Evolutionary conservation across 2,329 filamentous ascomycete genomes (phyloP).

Genomic region (Penicillium sp.): DNA sequence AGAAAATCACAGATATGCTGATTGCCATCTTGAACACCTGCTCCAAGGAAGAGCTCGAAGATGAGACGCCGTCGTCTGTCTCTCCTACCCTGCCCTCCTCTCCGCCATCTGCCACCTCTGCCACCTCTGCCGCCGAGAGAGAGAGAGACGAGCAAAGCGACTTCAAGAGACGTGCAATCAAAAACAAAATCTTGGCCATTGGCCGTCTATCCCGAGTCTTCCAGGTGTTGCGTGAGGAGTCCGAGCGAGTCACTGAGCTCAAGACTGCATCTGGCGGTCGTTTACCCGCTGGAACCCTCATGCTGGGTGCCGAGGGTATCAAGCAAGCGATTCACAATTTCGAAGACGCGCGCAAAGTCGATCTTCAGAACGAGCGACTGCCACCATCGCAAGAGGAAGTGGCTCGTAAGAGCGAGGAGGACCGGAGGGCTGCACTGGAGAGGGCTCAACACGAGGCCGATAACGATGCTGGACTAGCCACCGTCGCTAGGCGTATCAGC

Average conservation of each 20-base stretch:
- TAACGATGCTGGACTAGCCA: conserved; percentile 82
- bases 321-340: conserved; percentile 97
- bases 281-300: conserved; percentile 89
- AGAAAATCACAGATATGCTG: conserved; percentile 99
- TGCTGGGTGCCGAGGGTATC: conserved; percentile 97
- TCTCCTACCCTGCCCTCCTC: conserved; percentile 68
- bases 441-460: conserved; percentile 84
- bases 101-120: conserved; percentile 66
- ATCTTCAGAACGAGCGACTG: conserved; percentile 91
- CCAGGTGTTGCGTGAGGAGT: conserved; percentile 96
- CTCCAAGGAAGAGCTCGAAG: conserved; percentile 96
- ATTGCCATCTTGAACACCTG: conserved; percentile 97
- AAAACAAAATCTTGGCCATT: conserved; percentile 99
- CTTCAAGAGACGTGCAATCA: conserved; percentile 93
- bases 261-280: conserved; percentile 94
- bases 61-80: conserved; percentile 73
- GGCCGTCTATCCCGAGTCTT: conserved; percentile 95
- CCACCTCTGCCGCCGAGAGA: conserved; percentile 52
- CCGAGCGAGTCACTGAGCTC: conserved; percentile 91
- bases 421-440: conserved; percentile 76
- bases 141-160: conserved; percentile 62
- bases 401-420: conserved; percentile 73
- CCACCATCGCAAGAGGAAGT: conserved; percentile 93
- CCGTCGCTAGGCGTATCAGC: conserved; percentile 86
- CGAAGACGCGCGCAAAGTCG: conserved; percentile 94